phyloP scores from a whole-genome alignment of 2,329 filamentous ascomycete genomes.

The Periconia digitata region DNA sequence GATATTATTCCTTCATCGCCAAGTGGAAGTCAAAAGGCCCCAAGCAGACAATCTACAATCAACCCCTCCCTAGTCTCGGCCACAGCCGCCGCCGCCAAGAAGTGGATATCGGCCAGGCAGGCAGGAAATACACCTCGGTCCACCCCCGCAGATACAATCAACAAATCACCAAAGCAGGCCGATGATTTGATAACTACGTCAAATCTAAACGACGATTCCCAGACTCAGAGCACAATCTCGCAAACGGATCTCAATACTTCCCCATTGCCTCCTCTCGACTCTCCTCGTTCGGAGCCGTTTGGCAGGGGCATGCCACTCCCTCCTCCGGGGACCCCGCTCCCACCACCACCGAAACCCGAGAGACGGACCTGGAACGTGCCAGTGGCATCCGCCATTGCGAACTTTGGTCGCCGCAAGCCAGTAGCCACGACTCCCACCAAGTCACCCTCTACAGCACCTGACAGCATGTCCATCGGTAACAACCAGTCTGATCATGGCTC shows the following conservation, averaged over 20 bases:
- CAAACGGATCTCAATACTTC: not conserved
- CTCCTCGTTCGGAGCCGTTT: conserved; percentile 63
- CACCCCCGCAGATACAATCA: not conserved
- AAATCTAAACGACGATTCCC: not conserved
- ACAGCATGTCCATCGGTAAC: too few relatives aligned
- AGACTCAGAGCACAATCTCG: not conserved
- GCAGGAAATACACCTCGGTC: not conserved
- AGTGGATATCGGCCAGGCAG: conserved; percentile 58
- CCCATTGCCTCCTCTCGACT: conserved; percentile 1
- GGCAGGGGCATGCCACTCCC: conserved; percentile 81
- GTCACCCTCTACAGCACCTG: too few relatives aligned
- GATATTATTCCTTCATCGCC: conserved; percentile 21
- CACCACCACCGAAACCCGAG: conserved; percentile 64
- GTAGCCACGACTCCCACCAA: not conserved
- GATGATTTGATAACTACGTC: not conserved
- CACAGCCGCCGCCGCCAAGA: conserved; percentile 60
- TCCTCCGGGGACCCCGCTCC: conserved; percentile 77
- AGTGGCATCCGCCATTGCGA: conserved; percentile 40
- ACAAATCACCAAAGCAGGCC: not conserved
- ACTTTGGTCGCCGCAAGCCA: conserved; percentile 63
- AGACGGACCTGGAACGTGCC: conserved; percentile 56
- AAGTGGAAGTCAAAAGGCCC: conserved; percentile 14
- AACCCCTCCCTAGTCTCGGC: conserved; percentile 49
- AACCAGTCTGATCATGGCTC: too few relatives aligned
- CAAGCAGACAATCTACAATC: conserved; percentile 26